phyloP scores from a whole-genome alignment of 768 basidiomycete genomes.

The Agrocybe pediades region DNA sequence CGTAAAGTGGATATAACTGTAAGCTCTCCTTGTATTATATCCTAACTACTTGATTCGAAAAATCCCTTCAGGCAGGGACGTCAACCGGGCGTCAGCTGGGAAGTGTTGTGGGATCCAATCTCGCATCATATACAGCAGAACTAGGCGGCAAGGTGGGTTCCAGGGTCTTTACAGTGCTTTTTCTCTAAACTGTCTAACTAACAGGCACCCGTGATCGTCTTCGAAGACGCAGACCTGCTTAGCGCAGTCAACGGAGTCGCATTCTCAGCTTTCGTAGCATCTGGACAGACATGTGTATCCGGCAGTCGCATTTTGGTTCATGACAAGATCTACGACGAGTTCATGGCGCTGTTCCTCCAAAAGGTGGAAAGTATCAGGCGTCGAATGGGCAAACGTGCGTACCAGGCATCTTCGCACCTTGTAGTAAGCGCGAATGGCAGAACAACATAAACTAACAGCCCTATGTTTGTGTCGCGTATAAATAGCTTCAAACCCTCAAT shows the following conservation, averaged over 20 bases:
- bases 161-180: background rate
- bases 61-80: conserved; percentile 64
- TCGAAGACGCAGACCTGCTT: conserved; percentile 72
- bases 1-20: conserved; percentile 88
- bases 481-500: conserved; percentile 71
- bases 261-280: conserved; percentile 84
- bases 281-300: conserved; percentile 91
- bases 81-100: conserved; percentile 76
- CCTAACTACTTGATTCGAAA: background rate
- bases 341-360: conserved; percentile 60
- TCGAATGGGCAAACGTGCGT: conserved; percentile 81
- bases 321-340: conserved; percentile 64
- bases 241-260: conserved; percentile 83
- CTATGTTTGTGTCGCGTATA: too few relatives aligned
- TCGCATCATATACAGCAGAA: conserved; percentile 80
- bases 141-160: conserved; percentile 77
- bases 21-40: conserved; percentile 19
- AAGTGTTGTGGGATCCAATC: conserved; percentile 69
- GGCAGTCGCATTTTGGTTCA: conserved; percentile 85
- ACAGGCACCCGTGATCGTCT: conserved; percentile 80
- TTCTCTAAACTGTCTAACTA: background rate
- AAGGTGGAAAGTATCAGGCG: conserved; percentile 63
- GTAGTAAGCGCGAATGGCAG: too few relatives aligned
- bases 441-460: too few relatives aligned
- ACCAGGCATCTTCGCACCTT: too few relatives aligned